These are phyloP conservation scores for Carallia pectinifolia DNA, from an alignment of 345 rosid species.

Conservation along the genomic window DNA sequence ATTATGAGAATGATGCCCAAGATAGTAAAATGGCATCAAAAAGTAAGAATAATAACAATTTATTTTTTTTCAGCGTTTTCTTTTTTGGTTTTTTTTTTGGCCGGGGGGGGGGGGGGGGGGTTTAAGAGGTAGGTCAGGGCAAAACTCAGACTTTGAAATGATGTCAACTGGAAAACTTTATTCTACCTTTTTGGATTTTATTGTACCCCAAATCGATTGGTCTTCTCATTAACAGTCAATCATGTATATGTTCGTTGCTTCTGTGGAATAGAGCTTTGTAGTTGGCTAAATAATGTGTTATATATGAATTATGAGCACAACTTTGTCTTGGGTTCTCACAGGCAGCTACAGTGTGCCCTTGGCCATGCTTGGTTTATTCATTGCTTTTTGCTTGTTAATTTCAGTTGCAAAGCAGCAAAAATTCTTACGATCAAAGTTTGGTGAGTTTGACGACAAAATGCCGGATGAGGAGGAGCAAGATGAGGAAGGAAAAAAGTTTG, in stretches of 20 bases:
- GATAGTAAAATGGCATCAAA: slow-evolving; percentile 48
- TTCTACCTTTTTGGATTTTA: neutral
- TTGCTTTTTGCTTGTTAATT: slow-evolving; percentile 10
- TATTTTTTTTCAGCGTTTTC: neutral
- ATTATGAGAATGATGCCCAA: slow-evolving; percentile 34
- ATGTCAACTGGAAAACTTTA: neutral
- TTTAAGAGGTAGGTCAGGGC: neutral
- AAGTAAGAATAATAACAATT: slow-evolving; percentile 37
- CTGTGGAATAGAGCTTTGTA: neutral
- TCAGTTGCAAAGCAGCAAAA: slow-evolving; percentile 70
- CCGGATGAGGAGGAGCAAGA: slow-evolving; percentile 53
- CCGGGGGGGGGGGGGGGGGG: neutral
- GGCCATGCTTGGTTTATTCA: slow-evolving; percentile 1
- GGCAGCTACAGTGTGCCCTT: neutral
- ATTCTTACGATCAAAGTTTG: slow-evolving; percentile 52
- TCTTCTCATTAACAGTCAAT: neutral
- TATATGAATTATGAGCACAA: neutral
- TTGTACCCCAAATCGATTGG: neutral
- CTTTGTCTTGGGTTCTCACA: neutral
- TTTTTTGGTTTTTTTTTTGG: neutral
- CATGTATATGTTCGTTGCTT: neutral
- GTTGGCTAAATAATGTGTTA: neutral
- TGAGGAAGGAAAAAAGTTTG: slow-evolving; percentile 36
- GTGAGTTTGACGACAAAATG: slow-evolving; percentile 73
- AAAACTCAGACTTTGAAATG: neutral